Evolutionary conservation across 2,329 filamentous ascomycete genomes (phyloP).

Genomic region (Helicocarpus griseus): DNA sequence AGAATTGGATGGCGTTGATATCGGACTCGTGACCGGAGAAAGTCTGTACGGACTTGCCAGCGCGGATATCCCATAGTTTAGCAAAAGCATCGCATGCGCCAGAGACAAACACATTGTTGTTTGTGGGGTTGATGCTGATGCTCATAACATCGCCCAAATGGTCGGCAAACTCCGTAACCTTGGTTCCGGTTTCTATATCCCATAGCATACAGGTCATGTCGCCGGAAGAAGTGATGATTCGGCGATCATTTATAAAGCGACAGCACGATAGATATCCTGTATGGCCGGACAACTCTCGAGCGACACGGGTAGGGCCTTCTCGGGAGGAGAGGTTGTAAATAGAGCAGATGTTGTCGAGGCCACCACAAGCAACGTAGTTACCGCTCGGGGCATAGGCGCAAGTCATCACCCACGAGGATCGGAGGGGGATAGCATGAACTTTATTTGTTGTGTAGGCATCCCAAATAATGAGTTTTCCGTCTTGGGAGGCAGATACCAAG

Average conservation of each 20-base stretch:
- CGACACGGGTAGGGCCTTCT: conserved; percentile 94
- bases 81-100: conserved; percentile 97
- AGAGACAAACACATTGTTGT: conserved; percentile 99
- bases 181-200: conserved; percentile 97
- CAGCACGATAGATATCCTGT: conserved; percentile 97
- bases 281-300: conserved; percentile 89
- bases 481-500: conserved; percentile 94
- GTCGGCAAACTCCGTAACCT: conserved; percentile 96
- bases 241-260: conserved; percentile 96
- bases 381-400: conserved; percentile 97
- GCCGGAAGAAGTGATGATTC: conserved; percentile 93
- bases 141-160: conserved; percentile 99
- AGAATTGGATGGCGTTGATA: conserved; percentile 99
- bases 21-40: conserved; percentile 98
- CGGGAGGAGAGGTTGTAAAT: conserved; percentile 98
- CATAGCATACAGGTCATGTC: conserved; percentile 99
- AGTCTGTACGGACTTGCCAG: conserved; percentile 95
- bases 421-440: conserved; percentile 92
- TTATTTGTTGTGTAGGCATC: conserved; percentile 99
- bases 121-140: conserved; percentile 97
- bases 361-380: conserved; percentile 97
- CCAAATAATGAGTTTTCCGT: conserved; percentile 99
- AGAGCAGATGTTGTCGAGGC: conserved; percentile 98
- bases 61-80: conserved; percentile 97
- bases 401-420: conserved; percentile 99